phyloP scores from a whole-genome alignment of 345 rosid genomes.

The Nasturtium officinale region DNA sequence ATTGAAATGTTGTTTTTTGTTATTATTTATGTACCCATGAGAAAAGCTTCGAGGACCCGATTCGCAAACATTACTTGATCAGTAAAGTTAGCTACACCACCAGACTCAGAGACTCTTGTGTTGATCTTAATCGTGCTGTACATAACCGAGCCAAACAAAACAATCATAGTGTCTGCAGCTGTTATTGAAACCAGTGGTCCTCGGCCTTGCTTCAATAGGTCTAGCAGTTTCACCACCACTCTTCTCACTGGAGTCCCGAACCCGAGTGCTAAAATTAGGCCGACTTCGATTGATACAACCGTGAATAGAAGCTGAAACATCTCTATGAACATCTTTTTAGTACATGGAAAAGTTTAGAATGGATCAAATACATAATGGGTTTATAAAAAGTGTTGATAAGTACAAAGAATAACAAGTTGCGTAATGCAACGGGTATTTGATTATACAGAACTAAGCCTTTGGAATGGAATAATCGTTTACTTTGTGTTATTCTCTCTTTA shows the following conservation, averaged over 20 bases:
- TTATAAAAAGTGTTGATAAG: slow-evolving; percentile 17
- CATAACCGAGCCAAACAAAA: slow-evolving; percentile 44
- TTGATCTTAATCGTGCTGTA: slow-evolving; percentile 39
- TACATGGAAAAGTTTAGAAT: neutral
- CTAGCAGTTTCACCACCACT: slow-evolving; percentile 38
- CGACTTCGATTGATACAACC: slow-evolving; percentile 30
- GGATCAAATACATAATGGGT: slow-evolving; percentile 2
- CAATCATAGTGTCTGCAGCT: slow-evolving; percentile 41
- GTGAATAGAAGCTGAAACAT: slow-evolving; percentile 45
- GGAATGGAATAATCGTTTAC: slow-evolving; percentile 22
- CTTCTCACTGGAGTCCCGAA: slow-evolving; percentile 41
- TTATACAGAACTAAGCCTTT: slow-evolving; percentile 22
- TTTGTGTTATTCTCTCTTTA: slow-evolving; percentile 1
- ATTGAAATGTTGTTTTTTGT: neutral
- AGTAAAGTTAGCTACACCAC: slow-evolving; percentile 40
- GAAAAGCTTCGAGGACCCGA: slow-evolving; percentile 41
- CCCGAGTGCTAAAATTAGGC: slow-evolving; percentile 34
- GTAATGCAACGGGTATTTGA: slow-evolving; percentile 27
- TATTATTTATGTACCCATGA: slow-evolving; percentile 31
- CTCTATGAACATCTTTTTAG: slow-evolving; percentile 31
- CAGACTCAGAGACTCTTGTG: slow-evolving; percentile 35
- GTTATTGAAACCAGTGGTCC: slow-evolving; percentile 37
- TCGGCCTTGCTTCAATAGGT: slow-evolving; percentile 41
- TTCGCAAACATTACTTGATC: slow-evolving; percentile 46
- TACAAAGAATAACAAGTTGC: slow-evolving; percentile 31